Base-by-base conservation (phyloP, 1,284 basidiomycete genomes). In the Kalmanozyma brasiliensis region DNA sequence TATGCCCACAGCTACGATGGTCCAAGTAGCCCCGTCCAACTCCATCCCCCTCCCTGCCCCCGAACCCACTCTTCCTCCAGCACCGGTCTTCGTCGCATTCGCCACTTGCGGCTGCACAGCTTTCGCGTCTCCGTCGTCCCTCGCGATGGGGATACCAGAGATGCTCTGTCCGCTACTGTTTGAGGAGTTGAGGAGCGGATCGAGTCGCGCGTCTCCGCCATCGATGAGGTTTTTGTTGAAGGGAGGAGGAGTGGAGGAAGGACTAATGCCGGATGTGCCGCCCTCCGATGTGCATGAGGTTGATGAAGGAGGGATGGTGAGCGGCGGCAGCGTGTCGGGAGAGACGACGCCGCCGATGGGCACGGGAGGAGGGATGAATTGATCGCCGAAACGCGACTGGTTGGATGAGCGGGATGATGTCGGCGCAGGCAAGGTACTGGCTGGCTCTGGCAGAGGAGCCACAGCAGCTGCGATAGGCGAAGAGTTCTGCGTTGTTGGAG, bases 121-220 rank as follows among this genome's bases (percentile, higher is more conserved):
- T 19, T 61, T 53, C 22, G 44, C 5, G 14, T 61, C 58, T 9
- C 51, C 51, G 13, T 55, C 60, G 29, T 56, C 43, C 9, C 11
- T 29, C 14, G 33, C 34, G 16, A 55, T 30, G 3, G 59, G 52
- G 8, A 55, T 22, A 16, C 59, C 47, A 3, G 45, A 44, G 6
- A 55, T 22, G 3, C 8, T 32, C 17, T 55, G 32, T 2, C 34
- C 29, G 8, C 14, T 43, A 9, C n/a, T 42, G 24, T 46, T 47
- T 4, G 37, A 11, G 2, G 48, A 22, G n/a, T n/a, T n/a, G n/a
- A n/a, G n/a, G 11, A 49, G 26, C 4, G 48, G 32, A 11, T n/a
- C n/a, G 19, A 41, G 23, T 1, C 48, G 48, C 13, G 22, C 11
- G 26, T 49, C 48, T 1, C 20, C 44, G 2, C 20, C 11, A 14